phyloP scores from a whole-genome alignment of 495 filamentous ascomycete genomes.

The Tuber magnatum region DNA sequence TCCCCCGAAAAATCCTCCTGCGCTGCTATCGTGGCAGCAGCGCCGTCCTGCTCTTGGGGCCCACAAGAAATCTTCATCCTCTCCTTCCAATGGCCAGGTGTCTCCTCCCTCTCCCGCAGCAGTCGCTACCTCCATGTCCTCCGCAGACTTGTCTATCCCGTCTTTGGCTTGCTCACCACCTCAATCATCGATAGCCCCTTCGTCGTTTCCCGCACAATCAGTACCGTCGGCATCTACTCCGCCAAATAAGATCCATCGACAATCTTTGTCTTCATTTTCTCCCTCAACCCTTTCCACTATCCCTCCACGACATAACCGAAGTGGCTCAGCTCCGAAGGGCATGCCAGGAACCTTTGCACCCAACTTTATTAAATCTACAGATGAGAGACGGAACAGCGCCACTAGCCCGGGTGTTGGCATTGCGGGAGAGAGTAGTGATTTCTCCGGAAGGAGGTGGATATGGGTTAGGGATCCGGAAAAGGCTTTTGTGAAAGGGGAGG shows the following conservation, averaged over 20 bases:
- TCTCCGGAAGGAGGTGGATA: conserved; percentile 97
- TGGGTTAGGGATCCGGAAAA: conserved; percentile 82
- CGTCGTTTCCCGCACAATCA: neutral
- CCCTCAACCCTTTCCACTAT: conserved; percentile 17
- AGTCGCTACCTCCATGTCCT: conserved; percentile 15
- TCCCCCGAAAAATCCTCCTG: conserved; percentile 24
- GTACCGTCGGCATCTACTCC: conserved; percentile 16
- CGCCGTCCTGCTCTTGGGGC: conserved; percentile 33
- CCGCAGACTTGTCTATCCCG: neutral
- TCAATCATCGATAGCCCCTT: neutral
- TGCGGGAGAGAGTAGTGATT: conserved; percentile 52
- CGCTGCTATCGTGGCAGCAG: conserved; percentile 38
- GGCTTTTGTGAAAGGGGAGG: conserved; percentile 86
- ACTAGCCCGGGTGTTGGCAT: conserved; percentile 29
- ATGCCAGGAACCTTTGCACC: conserved; percentile 74
- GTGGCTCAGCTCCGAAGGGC: conserved; percentile 20
- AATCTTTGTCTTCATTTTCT: conserved; percentile 37
- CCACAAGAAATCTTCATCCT: conserved; percentile 32
- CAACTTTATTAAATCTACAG: conserved; percentile 83
- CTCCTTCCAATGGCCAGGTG: conserved; percentile 19
- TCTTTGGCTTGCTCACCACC: neutral
- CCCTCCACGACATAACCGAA: conserved; percentile 25
- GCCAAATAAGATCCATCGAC: conserved; percentile 29
- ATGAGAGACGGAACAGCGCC: conserved; percentile 49
- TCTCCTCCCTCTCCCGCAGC: conserved; percentile 28